A percentile compares a stretch with the other conserved stretches of the same genome.
These are phyloP conservation scores for Mycena filopes DNA, from an alignment of 768 basidiomycete species.

Conservation along the genomic window DNA sequence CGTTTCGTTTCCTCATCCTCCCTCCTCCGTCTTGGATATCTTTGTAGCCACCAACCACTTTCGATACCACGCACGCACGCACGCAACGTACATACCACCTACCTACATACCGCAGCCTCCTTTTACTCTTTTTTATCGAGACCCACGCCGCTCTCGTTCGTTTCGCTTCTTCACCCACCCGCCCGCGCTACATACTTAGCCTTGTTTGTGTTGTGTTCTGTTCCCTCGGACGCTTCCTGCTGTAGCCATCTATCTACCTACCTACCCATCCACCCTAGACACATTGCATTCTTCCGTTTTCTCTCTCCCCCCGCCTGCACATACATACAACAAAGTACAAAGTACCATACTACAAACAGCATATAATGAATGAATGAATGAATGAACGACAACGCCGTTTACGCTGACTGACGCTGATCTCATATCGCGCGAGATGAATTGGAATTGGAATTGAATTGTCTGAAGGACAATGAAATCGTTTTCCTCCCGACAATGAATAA, in stretches of 20 bases:
- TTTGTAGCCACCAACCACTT: conserved; percentile 23
- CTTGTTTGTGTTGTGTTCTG: not conserved
- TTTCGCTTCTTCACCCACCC: not conserved
- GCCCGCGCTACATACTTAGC: not conserved
- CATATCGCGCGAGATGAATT: too few relatives aligned
- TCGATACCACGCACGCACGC: conserved; percentile 27
- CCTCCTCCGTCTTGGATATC: conserved; percentile 26
- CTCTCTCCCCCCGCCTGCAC: not conserved
- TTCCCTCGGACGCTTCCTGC: conserved; percentile 27
- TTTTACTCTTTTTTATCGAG: conserved; percentile 36
- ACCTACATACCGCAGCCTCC: conserved; percentile 28
- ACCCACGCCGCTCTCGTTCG: conserved; percentile 31
- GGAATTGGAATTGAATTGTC: too few relatives aligned
- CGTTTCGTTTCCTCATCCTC: conserved; percentile 20
- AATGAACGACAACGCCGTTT: too few relatives aligned
- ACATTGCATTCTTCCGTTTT: conserved; percentile 16
- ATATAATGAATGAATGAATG: conserved; percentile 18
- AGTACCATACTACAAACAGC: conserved; percentile 23
- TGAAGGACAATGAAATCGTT: too few relatives aligned
- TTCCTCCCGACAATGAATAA: not conserved
- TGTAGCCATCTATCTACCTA: too few relatives aligned
- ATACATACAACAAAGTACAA: conserved; percentile 28
- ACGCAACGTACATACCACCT: conserved; percentile 31
- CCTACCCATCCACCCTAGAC: conserved; percentile 25
- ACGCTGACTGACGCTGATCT: too few relatives aligned